Evolutionary conservation across 129 eudicot species (phyloP), one percentile per base, ranked within the genome.

Genomic region (Saposhnikovia divaricata): DNA sequence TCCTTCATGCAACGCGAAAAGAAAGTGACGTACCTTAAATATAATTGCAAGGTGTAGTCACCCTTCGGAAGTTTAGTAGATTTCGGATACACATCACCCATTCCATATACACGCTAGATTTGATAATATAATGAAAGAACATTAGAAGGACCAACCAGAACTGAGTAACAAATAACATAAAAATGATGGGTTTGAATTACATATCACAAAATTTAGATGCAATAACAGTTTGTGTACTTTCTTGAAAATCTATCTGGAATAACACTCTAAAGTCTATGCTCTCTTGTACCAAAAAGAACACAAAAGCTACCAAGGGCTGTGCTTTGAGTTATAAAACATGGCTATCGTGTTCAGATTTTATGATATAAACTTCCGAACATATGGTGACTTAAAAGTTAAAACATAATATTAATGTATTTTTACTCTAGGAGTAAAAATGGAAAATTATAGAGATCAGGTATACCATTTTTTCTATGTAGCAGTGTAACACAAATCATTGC

Each of bases 51-150:
- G 61, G 81, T 89, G 85, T 85, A 96, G 78, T 92, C 98, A 80
- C 99, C 99, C 87, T 96, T 96, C 70, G 99, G 98, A 81, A 96
- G 92, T 85, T 87, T 90, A 61, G 86, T 82, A 61, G 84, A 81
- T n/a, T 80, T 85, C 13, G 99, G 99, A 90, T 96, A 96, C 75
- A 92, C 98, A 88, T 96, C 99, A 70, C 99, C 99, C 89, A 44
- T 77, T 39, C 89, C 87, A 87, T 90, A 88, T 40, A 95, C 88
- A 77, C 97, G 96, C 98, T 95, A 83, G 74, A 81, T 25, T 53
- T 43, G 19, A 66, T 14, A 69, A 82, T 65, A 44, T 11, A 37
- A 45, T 28, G 28, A 37, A 34, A 75, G 16, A 3, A 21, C 27
- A 34, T 76, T 66, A 85, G 74, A 68, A 31, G 47, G 34, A 37